Evolutionary conservation across 495 filamentous ascomycete species (phyloP).

Genomic region (Penicillium taxi): DNA sequence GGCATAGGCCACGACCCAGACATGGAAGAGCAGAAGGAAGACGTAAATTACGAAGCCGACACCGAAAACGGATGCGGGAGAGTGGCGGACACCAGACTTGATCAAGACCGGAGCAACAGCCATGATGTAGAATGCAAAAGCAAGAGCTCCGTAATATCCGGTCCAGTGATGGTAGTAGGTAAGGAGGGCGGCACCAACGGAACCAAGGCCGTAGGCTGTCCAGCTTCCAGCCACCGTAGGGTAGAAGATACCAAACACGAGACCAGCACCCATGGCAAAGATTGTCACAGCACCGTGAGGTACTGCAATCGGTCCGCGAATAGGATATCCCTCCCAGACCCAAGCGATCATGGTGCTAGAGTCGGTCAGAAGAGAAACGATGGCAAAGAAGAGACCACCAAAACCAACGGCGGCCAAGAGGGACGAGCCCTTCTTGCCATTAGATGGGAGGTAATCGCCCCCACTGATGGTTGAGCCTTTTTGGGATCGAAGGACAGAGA

Average conservation of each 20-base stretch:
- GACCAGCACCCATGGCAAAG: conserved; percentile 74
- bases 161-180: conserved; percentile 77
- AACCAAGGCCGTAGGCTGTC: conserved; percentile 72
- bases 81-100: conserved; percentile 62
- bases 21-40: conserved; percentile 83
- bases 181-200: conserved; percentile 69
- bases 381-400: conserved; percentile 77
- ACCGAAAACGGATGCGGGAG: conserved; percentile 72
- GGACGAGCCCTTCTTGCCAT: conserved; percentile 56
- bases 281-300: conserved; percentile 83
- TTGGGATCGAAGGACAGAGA: conserved; percentile 66
- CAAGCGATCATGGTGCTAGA: conserved; percentile 98
- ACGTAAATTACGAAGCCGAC: conserved; percentile 86
- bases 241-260: conserved; percentile 67
- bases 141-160: conserved; percentile 80
- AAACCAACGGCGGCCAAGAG: conserved; percentile 68
- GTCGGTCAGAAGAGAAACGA: conserved; percentile 90
- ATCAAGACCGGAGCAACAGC: conserved; percentile 74
- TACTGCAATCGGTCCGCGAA: conserved; percentile 79
- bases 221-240: conserved; percentile 66
- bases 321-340: conserved; percentile 97
- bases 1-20: conserved; percentile 98
- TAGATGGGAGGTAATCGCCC: conserved; percentile 41
- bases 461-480: conserved; percentile 47
- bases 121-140: conserved; percentile 70